Percentiles rank a stretch among this genome's conserved stretches.
Conservation (phyloP, 1,284 basidiomycete species). For the Abortiporus biennis region DNA sequence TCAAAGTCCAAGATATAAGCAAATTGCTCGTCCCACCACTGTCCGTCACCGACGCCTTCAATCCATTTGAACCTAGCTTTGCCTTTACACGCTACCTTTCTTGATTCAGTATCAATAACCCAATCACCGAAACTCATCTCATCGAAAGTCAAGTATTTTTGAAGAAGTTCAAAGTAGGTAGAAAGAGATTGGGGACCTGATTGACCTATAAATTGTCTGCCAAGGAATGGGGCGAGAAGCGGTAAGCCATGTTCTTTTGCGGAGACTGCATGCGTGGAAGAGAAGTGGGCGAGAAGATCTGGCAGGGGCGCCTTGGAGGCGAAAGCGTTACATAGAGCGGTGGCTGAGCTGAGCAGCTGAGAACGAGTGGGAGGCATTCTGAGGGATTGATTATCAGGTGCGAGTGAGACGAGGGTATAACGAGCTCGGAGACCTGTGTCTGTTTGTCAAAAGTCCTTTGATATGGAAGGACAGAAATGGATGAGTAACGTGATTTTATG, state of each 20-base stretch:
- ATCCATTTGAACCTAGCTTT: constrained; percentile 51
- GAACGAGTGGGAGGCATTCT: constrained; percentile 16
- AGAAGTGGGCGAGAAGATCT: constrained; percentile 45
- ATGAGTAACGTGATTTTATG: too few relatives aligned
- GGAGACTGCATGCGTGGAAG: constrained; percentile 34
- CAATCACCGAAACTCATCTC: constrained; percentile 37
- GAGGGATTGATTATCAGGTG: neutral
- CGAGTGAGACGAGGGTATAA: too few relatives aligned
- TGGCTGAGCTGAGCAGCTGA: constrained; percentile 38
- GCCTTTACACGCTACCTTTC: constrained; percentile 49
- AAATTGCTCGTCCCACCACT: constrained; percentile 61
- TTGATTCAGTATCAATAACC: constrained; percentile 34
- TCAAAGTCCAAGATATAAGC: constrained; percentile 58
- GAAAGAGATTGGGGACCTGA: constrained; percentile 18
- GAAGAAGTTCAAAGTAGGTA: constrained; percentile 45
- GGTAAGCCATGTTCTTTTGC: constrained; percentile 54
- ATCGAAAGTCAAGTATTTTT: constrained; percentile 34
- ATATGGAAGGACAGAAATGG: too few relatives aligned
- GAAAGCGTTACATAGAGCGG: constrained; percentile 48
- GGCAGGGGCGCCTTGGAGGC: constrained; percentile 35
- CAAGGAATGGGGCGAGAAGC: constrained; percentile 53
- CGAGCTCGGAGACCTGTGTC: too few relatives aligned
- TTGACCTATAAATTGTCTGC: constrained; percentile 38
- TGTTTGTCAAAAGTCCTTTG: too few relatives aligned
- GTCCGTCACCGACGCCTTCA: constrained; percentile 30